phyloP scores from a whole-genome alignment of 2,329 filamentous ascomycete species.

The Clonostachys rhizophaga region DNA sequence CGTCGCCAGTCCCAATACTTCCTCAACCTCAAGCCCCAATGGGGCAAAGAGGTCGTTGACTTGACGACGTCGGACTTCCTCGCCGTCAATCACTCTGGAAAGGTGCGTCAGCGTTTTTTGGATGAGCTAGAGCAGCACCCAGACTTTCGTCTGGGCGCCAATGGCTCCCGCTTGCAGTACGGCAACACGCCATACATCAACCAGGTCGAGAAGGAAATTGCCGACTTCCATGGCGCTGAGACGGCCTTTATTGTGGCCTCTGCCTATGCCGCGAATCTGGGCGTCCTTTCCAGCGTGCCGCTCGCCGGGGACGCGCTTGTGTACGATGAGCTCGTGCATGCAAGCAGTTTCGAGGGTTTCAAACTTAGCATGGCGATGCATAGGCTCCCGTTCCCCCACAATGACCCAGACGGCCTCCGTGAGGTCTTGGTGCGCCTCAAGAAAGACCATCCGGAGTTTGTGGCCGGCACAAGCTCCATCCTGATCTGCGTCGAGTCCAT shows the following conservation, averaged over 20 bases:
- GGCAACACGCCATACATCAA: conserved; percentile 56
- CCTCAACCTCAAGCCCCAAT: conserved; percentile 11
- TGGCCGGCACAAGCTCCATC: conserved; percentile 19
- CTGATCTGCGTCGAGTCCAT: conserved; percentile 33
- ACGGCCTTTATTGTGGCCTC: conserved; percentile 57
- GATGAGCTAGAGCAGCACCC: conserved; percentile 34
- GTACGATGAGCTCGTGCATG: conserved; percentile 63
- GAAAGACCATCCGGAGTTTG: conserved; percentile 18
- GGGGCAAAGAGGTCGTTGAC: conserved; percentile 26
- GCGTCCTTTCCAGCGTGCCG: conserved; percentile 42
- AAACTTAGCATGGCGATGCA: conserved; percentile 41
- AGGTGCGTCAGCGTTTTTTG: conserved; percentile 41
- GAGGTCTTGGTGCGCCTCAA: conserved; percentile 22
- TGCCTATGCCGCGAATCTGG: conserved; percentile 48
- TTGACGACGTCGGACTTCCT: conserved; percentile 66
- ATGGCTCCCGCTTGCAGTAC: conserved; percentile 59
- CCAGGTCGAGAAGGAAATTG: conserved; percentile 54
- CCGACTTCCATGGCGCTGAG: conserved; percentile 53
- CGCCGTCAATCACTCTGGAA: conserved; percentile 43
- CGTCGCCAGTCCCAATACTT: conserved; percentile 12
- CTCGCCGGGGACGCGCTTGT: conserved; percentile 50
- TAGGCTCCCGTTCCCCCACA: conserved; percentile 40
- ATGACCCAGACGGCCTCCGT: conserved; percentile 24
- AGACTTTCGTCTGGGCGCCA: conserved; percentile 37
- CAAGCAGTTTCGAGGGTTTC: conserved; percentile 63